Base-by-base conservation (phyloP, 306 rosid species). In the Lathyrus sativus region DNA sequence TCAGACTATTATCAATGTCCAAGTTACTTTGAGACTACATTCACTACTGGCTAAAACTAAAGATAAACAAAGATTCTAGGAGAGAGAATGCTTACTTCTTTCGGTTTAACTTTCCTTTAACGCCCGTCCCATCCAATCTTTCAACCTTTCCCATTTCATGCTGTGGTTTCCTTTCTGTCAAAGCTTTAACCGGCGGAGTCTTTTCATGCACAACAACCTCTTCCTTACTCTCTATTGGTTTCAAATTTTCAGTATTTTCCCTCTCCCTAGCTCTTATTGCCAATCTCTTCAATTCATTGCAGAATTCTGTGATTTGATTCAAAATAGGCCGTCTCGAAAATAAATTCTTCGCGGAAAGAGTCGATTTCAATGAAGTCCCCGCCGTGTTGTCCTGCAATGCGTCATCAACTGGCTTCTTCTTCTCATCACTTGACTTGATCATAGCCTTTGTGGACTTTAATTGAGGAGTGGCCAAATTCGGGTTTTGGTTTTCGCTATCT, bases 281-380 rank as follows among this genome's bases (percentile, higher is more conserved):
- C 85, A 95, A 55, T 80, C 80, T 88, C 85, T 90, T 95, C 83
- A 95, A 72, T 24, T 95, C 99, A 54, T 69, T 84, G 74, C 96
- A 95, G 78, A 95, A 90, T 49, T 88, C 99, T 2, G 97, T 83
- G 74, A 95, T 87, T 76, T 88, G 99, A 67, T 82, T 86, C 61
- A 95, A 73, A 68, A 93, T 85, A 59, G 95, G 97, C 72, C 96
- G 78, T 70, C 91, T 88, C 0, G 85, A 82, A 43, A 93, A 84
- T 68, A 93, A 82, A 71, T 90, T 93, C 81, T 85, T 85, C 0
- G 96, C 87, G 0, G 97, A 93, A 56, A 85, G 90, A 39, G 96
- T 82, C 76, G 87, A 82, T 83, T 81, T 93, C 79, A 93, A 75
- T 54, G 83, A 72, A 9, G 91, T 92, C 17, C 56, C 66, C 14